Conservation (phyloP, 345 rosid species). For the Isatis tinctoria region DNA sequence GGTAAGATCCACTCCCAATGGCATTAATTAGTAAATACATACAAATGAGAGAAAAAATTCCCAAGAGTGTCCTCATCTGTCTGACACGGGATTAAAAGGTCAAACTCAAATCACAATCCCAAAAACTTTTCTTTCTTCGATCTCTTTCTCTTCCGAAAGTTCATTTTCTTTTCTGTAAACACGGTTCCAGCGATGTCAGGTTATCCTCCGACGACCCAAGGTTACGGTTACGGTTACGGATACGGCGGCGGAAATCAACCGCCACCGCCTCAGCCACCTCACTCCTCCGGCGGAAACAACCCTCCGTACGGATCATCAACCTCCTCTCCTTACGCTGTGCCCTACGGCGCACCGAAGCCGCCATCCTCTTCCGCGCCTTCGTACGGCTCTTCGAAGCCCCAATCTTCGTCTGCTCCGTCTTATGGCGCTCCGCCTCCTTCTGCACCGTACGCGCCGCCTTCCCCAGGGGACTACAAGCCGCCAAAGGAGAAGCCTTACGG, state of each 20-base stretch:
- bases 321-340: constrained; percentile 33
- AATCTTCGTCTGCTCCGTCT: constrained; percentile 16
- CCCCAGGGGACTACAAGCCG: constrained; percentile 49
- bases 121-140: not conserved
- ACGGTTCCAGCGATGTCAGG: constrained; percentile 23
- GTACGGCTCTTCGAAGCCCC: constrained; percentile 26
- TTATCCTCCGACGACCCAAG: constrained; percentile 48
- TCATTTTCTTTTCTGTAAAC: not conserved
- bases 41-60: not conserved
- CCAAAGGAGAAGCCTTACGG: constrained; percentile 59
- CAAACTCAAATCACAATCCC: constrained; percentile 6
- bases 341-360: constrained; percentile 35
- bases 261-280: constrained; percentile 33
- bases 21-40: constrained; percentile 4
- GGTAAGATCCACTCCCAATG: constrained; percentile 13
- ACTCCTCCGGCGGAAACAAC: constrained; percentile 28
- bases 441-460: constrained; percentile 18
- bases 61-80: not conserved
- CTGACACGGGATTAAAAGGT: not conserved
- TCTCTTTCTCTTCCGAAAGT: not conserved
- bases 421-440: constrained; percentile 43
- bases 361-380: constrained; percentile 34
- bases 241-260: constrained; percentile 38
- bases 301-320: constrained; percentile 33
- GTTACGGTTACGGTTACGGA: constrained; percentile 56